Evolutionary conservation across 2,329 filamentous ascomycete species (phyloP).

Genomic region (Penicillium paneum): DNA sequence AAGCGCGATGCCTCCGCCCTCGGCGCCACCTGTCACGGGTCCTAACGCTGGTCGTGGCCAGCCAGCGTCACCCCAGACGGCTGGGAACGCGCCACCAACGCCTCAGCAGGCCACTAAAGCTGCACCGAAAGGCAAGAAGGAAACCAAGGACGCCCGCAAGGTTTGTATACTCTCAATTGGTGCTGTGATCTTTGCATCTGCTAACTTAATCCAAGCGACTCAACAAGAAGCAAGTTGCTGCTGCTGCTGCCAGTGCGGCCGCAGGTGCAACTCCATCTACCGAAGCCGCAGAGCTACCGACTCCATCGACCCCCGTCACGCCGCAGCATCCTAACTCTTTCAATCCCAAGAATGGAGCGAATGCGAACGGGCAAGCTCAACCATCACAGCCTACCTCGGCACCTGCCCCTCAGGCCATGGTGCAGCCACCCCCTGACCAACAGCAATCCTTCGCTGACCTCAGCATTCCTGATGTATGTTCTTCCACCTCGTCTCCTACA

Average conservation of each 20-base stretch:
- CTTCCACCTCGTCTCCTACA: background rate
- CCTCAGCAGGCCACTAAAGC: constrained; percentile 58
- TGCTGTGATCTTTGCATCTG: background rate
- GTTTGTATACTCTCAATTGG: constrained; percentile 33
- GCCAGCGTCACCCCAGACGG: constrained; percentile 46
- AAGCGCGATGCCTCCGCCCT: constrained; percentile 51
- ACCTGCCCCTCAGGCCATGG: constrained; percentile 35
- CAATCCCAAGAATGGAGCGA: constrained; percentile 38
- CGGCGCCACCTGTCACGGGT: constrained; percentile 42
- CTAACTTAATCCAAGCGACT: constrained; percentile 34
- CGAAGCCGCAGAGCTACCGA: constrained; percentile 48
- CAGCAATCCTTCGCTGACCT: constrained; percentile 35
- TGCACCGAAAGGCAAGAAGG: constrained; percentile 60
- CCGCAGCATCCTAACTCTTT: constrained; percentile 47
- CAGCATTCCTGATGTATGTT: constrained; percentile 39
- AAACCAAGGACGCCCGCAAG: constrained; percentile 53
- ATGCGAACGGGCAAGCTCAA: constrained; percentile 36
- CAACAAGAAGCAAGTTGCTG: constrained; percentile 43
- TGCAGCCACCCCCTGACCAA: constrained; percentile 36
- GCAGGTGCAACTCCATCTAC: constrained; percentile 45
- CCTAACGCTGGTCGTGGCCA: constrained; percentile 41
- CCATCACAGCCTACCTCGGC: constrained; percentile 36
- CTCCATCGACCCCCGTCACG: constrained; percentile 50
- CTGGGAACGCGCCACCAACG: constrained; percentile 55
- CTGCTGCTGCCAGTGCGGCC: constrained; percentile 37